Conservation (phyloP, 2,329 filamentous ascomycete species). For the Ciborinia camelliae region DNA sequence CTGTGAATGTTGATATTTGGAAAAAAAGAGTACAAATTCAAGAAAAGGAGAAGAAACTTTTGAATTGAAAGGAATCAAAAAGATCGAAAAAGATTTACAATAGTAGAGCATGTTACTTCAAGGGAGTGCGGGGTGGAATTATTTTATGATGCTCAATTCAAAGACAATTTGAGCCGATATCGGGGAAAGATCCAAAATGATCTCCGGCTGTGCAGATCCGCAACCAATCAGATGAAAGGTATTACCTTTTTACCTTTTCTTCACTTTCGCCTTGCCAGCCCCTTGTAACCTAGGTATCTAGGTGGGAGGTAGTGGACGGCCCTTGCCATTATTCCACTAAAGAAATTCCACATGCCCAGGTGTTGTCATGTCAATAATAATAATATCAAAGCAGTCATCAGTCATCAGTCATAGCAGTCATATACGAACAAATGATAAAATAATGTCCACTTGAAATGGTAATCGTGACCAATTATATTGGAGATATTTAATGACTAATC, state of each 20-base stretch:
- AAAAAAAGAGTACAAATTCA: not conserved
- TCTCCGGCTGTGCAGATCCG: not conserved
- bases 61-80: not conserved
- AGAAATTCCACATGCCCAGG: too few species aligned
- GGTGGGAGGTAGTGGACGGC: too few species aligned
- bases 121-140: conserved; percentile 11
- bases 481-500: not conserved
- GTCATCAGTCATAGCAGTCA: too few species aligned
- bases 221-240: not conserved
- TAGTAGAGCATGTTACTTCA: not conserved
- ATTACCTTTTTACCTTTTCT: conserved; percentile 9
- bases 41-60: not conserved
- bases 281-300: too few species aligned
- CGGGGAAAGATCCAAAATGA: not conserved
- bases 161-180: conserved; percentile 19
- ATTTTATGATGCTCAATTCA: conserved; percentile 19
- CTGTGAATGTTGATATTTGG: not conserved
- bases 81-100: not conserved
- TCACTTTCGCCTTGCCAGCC: not conserved
- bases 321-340: too few species aligned
- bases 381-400: too few species aligned
- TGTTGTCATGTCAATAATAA: too few species aligned
- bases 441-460: too few species aligned
- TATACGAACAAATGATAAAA: too few species aligned
- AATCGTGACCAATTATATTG: not conserved